Percentiles rank a stretch among this genome's conserved stretches.
phyloP scores from a whole-genome alignment of 2,329 filamentous ascomycete genomes.

The Botryotinia narcissicola region DNA sequence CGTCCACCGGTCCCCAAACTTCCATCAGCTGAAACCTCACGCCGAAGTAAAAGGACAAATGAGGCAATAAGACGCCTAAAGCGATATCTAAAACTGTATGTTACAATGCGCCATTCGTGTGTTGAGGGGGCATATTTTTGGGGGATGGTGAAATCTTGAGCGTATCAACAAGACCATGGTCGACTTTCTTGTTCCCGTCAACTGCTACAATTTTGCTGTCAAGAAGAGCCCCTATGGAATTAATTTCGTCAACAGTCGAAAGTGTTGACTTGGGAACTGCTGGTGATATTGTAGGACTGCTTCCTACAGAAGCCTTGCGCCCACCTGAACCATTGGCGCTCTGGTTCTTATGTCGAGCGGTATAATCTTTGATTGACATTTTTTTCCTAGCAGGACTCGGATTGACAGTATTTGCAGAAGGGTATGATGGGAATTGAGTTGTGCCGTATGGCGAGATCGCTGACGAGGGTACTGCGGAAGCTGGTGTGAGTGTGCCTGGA shows the following conservation, averaged over 20 bases:
- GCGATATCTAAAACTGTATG: slow-evolving; percentile 38
- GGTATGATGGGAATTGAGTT: slow-evolving; percentile 45
- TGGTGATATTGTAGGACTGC: slow-evolving; percentile 38
- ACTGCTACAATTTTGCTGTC: slow-evolving; percentile 38
- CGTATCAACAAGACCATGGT: slow-evolving; percentile 26
- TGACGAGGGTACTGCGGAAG: slow-evolving; percentile 46
- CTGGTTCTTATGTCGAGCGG: slow-evolving; percentile 47
- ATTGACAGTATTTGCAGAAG: slow-evolving; percentile 45
- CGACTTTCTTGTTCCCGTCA: slow-evolving; percentile 39
- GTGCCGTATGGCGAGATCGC: slow-evolving; percentile 52
- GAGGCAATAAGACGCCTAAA: slow-evolving; percentile 25
- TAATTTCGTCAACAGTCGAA: slow-evolving; percentile 44
- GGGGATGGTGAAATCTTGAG: slow-evolving; percentile 21
- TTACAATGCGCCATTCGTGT: slow-evolving; percentile 40
- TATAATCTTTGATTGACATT: slow-evolving; percentile 65
- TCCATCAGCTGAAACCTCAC: slow-evolving; percentile 29
- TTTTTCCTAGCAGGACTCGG: slow-evolving; percentile 61
- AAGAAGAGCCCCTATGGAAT: slow-evolving; percentile 38
- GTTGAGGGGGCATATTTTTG: slow-evolving; percentile 26
- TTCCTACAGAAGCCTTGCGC: slow-evolving; percentile 29
- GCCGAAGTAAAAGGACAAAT: slow-evolving; percentile 29
- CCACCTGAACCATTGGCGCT: slow-evolving; percentile 27
- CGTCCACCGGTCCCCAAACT: slow-evolving; percentile 22
- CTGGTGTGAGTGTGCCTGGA: slow-evolving; percentile 44
- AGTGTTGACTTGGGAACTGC: slow-evolving; percentile 42